Conservation (phyloP, 1,284 basidiomycete genomes). For the Leccinum huronense region DNA sequence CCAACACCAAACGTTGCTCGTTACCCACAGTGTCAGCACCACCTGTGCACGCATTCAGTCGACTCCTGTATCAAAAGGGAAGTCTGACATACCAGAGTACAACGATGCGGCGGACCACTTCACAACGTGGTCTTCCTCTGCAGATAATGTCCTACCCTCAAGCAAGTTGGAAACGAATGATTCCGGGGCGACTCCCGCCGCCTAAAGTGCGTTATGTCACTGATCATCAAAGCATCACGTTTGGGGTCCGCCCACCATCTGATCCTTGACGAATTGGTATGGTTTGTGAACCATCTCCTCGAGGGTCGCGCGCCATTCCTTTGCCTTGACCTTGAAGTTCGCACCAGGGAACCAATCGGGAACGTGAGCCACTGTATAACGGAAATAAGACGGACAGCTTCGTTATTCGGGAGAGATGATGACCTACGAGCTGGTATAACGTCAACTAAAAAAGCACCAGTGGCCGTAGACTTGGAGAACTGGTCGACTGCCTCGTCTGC, state of each 20-base stretch:
- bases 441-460: conserved; percentile 61
- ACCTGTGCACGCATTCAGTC: conserved; percentile 25
- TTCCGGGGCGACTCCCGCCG: conserved; percentile 47
- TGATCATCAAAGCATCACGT: too few species aligned
- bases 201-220: conserved; percentile 36
- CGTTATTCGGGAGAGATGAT: conserved; percentile 7
- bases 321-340: conserved; percentile 53
- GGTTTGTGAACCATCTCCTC: conserved; percentile 55
- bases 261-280: conserved; percentile 56
- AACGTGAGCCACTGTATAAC: conserved; percentile 50
- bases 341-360: conserved; percentile 68
- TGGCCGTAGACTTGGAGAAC: conserved; percentile 56
- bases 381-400: conserved; percentile 3
- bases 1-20: not conserved
- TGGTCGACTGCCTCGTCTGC: conserved; percentile 56
- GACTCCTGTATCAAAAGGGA: not conserved
- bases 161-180: conserved; percentile 55
- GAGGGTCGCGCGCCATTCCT: conserved; percentile 49
- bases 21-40: conserved; percentile 48
- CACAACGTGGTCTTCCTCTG: conserved; percentile 52
- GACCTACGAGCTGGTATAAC: conserved; percentile 51
- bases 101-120: conserved; percentile 62
- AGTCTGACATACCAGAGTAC: conserved; percentile 46
- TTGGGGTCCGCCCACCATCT: conserved; percentile 44
- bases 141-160: conserved; percentile 44